phyloP scores from a whole-genome alignment of 2,329 filamentous ascomycete genomes.

The Coniochaeta pulveracea region DNA sequence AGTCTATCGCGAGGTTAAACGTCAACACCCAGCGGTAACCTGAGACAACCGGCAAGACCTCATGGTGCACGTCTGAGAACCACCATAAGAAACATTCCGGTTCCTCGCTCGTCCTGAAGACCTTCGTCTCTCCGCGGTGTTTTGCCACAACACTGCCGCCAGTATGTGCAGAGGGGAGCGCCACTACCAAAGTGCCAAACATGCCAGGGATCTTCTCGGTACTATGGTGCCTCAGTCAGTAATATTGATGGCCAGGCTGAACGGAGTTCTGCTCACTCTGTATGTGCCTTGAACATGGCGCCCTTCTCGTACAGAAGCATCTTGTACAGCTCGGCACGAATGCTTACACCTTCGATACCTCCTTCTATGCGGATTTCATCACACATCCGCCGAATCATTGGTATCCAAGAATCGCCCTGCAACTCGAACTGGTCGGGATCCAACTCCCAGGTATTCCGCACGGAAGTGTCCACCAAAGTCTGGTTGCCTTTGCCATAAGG shows the following conservation, averaged over 20 bases:
- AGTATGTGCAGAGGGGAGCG: slow-evolving; percentile 32
- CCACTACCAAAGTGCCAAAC: slow-evolving; percentile 38
- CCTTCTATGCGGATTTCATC: slow-evolving; percentile 15
- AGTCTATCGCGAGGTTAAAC: slow-evolving; percentile 31
- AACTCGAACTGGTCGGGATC: slow-evolving; percentile 25
- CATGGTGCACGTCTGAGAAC: slow-evolving; percentile 42
- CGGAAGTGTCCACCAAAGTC: slow-evolving; percentile 25
- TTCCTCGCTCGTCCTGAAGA: slow-evolving; percentile 15
- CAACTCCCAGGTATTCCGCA: slow-evolving; percentile 32
- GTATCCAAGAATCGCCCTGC: slow-evolving; percentile 19
- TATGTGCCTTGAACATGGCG: slow-evolving; percentile 34
- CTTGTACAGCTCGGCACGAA: slow-evolving; percentile 29
- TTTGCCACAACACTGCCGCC: slow-evolving; percentile 32
- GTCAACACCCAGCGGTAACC: slow-evolving; percentile 39
- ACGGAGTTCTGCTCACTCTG: slow-evolving; percentile 18
- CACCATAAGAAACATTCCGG: slow-evolving; percentile 15
- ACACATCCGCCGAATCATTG: slow-evolving; percentile 14
- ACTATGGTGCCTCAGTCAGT: no score
- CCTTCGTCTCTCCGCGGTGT: slow-evolving; percentile 21
- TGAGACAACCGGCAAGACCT: slow-evolving; percentile 32
- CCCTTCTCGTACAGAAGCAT: slow-evolving; percentile 38
- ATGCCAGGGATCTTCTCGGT: no score
- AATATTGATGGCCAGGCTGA: background rate
- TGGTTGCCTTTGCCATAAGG: slow-evolving; percentile 27
- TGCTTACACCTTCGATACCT: slow-evolving; percentile 16